Conservation (phyloP, 805 yeast genomes). For the Wickerhamiella australiensis region DNA sequence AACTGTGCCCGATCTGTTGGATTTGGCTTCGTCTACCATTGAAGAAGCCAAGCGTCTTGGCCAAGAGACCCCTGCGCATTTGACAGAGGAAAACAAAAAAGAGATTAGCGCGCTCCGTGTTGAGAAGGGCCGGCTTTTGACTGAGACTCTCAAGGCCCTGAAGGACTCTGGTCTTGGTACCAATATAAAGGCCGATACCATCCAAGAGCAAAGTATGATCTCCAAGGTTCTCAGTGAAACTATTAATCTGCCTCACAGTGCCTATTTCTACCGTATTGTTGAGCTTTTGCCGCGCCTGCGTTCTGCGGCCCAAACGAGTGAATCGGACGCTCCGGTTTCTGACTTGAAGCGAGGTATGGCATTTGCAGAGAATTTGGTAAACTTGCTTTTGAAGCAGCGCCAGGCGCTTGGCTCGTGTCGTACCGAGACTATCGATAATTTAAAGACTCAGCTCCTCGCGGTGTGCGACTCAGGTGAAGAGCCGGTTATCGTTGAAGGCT, state of each 20-base stretch:
- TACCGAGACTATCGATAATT: background rate
- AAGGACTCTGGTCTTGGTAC: slow-evolving; percentile 65
- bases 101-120: slow-evolving; percentile 55
- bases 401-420: slow-evolving; percentile 4
- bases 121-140: slow-evolving; percentile 68
- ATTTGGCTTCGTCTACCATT: slow-evolving; percentile 42
- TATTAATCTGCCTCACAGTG: slow-evolving; percentile 30
- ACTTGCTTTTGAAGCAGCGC: slow-evolving; percentile 35
- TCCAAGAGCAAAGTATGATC: slow-evolving; percentile 47
- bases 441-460: background rate
- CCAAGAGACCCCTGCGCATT: slow-evolving; percentile 62
- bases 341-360: slow-evolving; percentile 71
- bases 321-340: slow-evolving; percentile 61
- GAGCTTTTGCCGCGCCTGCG: slow-evolving; percentile 75
- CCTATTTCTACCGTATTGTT: slow-evolving; percentile 52
- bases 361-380: slow-evolving; percentile 57
- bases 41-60: slow-evolving; percentile 50
- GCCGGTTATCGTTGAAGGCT: background rate
- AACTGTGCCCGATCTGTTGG: slow-evolving; percentile 39
- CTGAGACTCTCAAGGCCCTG: slow-evolving; percentile 64
- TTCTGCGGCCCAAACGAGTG: slow-evolving; percentile 44
- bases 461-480: background rate
- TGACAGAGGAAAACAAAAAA: slow-evolving; percentile 66
- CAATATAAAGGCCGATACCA: slow-evolving; percentile 53
- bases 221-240: slow-evolving; percentile 49